Base-by-base conservation (phyloP, 2,329 filamentous ascomycete genomes). In the Zymoseptoria crescenta region DNA sequence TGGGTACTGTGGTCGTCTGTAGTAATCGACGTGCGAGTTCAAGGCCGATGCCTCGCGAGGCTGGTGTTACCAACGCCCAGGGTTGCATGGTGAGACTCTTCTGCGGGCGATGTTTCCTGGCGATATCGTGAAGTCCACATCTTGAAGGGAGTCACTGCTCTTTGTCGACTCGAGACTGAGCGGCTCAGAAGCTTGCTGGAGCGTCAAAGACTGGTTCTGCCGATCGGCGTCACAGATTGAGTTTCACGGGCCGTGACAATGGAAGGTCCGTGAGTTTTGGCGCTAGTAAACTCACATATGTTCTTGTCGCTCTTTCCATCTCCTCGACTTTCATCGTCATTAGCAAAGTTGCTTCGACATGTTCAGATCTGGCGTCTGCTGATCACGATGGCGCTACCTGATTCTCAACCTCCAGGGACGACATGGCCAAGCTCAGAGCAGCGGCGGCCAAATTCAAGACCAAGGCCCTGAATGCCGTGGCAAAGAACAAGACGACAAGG, bases 11-110 rank as follows among this genome's bases (percentile, higher is more conserved):
- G 7, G 84, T 85, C 8, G 79, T 82, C 57, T 77, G 73, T 7
- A 87, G 75, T 6, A 88, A 73, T 58, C 80, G 79, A 55, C 83
- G 78, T 1, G 83, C 80, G 28, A 88, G 74, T 49, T 83, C 80
- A 62, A 85, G 80, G 16, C 84, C 85, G 64, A 87, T 83, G 62
- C 85, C 85, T 63, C 83, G 76, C 7, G 83, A 87, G 29, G 84
- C 80, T 1, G 85, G 85, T 10, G 80, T 81, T 5, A 83, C 75
- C 19, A 84, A 70, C 16, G 74, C 74, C 77, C 78, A 80, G 13
- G 77, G 77, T 55, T 72, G 70, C 77, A 79, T 79, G 3, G 20
- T 62, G n/a, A 35, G 10, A 8, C 8, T 21, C 27, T 41, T 8
- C 45, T 29, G 56, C 8, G 10, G 29, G 27, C n/a, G 8, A 8